phyloP scores from a whole-genome alignment of 768 basidiomycete species.

The Astraeus odoratus region DNA sequence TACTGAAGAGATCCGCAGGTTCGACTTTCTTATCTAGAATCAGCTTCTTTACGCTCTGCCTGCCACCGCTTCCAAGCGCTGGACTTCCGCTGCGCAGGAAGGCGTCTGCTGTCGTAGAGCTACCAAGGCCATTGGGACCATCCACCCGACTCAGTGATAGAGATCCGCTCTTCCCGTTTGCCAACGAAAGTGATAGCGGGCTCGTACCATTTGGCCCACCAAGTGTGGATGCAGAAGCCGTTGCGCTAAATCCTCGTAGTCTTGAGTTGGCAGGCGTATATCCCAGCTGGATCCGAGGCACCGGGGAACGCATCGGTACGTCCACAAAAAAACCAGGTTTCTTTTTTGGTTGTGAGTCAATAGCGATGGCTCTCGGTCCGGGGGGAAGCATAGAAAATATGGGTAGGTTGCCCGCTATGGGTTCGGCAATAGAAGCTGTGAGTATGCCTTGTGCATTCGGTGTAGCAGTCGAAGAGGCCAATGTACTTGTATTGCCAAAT shows the following conservation, averaged over 20 bases:
- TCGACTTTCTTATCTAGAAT: slow-evolving; percentile 82
- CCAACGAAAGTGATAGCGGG: slow-evolving; percentile 40
- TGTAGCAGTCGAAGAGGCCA: slow-evolving; percentile 35
- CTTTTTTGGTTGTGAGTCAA: slow-evolving; percentile 65
- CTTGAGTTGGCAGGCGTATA: slow-evolving; percentile 59
- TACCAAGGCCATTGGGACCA: slow-evolving; percentile 30
- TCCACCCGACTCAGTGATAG: slow-evolving; percentile 49
- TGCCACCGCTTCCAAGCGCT: slow-evolving; percentile 57
- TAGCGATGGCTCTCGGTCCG: slow-evolving; percentile 54
- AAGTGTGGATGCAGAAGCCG: slow-evolving; percentile 33
- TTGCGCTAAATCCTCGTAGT: slow-evolving; percentile 58
- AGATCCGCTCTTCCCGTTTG: slow-evolving; percentile 48
- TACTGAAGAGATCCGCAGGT: slow-evolving; percentile 61
- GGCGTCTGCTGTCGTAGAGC: slow-evolving; percentile 41
- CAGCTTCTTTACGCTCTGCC: slow-evolving; percentile 89
- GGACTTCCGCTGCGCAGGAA: slow-evolving; percentile 55
- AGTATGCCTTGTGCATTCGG: slow-evolving; percentile 53
- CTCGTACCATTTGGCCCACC: slow-evolving; percentile 29
- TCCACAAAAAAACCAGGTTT: slow-evolving; percentile 75
- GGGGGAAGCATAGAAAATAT: slow-evolving; percentile 73
- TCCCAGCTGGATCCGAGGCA: slow-evolving; percentile 57
- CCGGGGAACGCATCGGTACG: slow-evolving; percentile 62
- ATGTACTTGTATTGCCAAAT: slow-evolving; percentile 31
- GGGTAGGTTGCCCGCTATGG: slow-evolving; percentile 63
- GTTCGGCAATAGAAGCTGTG: slow-evolving; percentile 85